These are phyloP conservation scores for Pseudopyricularia cyperi DNA, from an alignment of 2,329 filamentous ascomycete genomes.

Conservation along the genomic window DNA sequence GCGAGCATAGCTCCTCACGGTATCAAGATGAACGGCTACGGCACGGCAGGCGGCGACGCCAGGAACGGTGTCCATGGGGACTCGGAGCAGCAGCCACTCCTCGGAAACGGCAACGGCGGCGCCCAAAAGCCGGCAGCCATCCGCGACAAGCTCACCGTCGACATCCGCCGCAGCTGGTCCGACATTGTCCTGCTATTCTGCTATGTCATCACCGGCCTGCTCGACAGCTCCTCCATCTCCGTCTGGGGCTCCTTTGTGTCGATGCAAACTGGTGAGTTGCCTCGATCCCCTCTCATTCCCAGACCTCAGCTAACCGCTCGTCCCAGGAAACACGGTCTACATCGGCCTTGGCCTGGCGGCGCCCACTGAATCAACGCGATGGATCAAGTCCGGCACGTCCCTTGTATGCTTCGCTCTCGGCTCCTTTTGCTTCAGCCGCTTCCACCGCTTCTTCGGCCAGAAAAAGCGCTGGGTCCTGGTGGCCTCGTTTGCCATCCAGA, in stretches of 20 bases:
- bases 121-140: conserved; percentile 11
- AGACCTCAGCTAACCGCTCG: background rate
- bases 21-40: conserved; percentile 1
- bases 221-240: conserved; percentile 64
- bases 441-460: conserved; percentile 51
- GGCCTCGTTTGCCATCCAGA: conserved; percentile 42
- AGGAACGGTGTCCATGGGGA: background rate
- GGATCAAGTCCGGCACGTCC: conserved; percentile 60
- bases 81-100: conserved; percentile 22
- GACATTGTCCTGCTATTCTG: conserved; percentile 58
- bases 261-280: conserved; percentile 64
- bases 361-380: conserved; percentile 39
- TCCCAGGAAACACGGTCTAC: conserved; percentile 61
- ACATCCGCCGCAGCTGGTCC: conserved; percentile 48
- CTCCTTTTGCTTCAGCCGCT: conserved; percentile 56
- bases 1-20: too few species aligned
- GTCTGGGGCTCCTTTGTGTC: conserved; percentile 72
- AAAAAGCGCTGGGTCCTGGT: conserved; percentile 53
- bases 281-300: background rate
- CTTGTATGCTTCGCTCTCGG: conserved; percentile 60
- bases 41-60: background rate
- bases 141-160: conserved; percentile 20
- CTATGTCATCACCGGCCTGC: conserved; percentile 64
- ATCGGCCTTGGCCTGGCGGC: conserved; percentile 60
- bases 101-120: conserved; percentile 8